A percentile compares a stretch with the other conserved stretches of the same genome.
Conservation (phyloP, 345 rosid genomes). For the Chamaenerion angustifolium region DNA sequence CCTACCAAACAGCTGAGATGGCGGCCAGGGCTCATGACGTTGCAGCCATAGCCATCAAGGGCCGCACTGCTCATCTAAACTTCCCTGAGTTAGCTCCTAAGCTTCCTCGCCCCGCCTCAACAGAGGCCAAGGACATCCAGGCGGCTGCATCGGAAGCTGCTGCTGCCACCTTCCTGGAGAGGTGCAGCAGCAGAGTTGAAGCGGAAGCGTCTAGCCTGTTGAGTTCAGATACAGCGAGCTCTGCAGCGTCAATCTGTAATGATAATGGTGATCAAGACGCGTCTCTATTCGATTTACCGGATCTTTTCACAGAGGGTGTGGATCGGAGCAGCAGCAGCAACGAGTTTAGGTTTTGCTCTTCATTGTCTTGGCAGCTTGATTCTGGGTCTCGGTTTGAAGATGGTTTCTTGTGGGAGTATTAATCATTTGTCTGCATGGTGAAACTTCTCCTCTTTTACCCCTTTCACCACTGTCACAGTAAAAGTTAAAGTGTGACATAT, state of each 20-base stretch:
- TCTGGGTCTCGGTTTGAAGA: conserved; percentile 50
- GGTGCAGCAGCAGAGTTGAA: conserved; percentile 41
- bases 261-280: conserved; percentile 23
- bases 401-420: conserved; percentile 38
- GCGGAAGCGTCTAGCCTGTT: conserved; percentile 21
- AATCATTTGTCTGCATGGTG: not conserved
- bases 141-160: conserved; percentile 78
- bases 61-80: conserved; percentile 54
- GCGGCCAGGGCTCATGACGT: conserved; percentile 94
- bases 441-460: not conserved
- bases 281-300: conserved; percentile 79
- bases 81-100: conserved; percentile 50
- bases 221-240: conserved; percentile 12
- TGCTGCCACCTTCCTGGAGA: conserved; percentile 37
- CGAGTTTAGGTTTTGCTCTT: conserved; percentile 26
- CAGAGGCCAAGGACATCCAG: conserved; percentile 68
- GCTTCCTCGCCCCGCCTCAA: conserved; percentile 51
- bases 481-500: too few species aligned
- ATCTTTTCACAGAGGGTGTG: conserved; percentile 24
- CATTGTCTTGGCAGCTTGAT: conserved; percentile 62
- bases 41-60: conserved; percentile 68
- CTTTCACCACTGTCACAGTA: not conserved
- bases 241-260: conserved; percentile 3
- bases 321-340: conserved; percentile 20
- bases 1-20: conserved; percentile 75